Evolutionary conservation across 805 yeast species (phyloP), one percentile per base, ranked within the genome.

Genomic region (Debaryomyces maramus): DNA sequence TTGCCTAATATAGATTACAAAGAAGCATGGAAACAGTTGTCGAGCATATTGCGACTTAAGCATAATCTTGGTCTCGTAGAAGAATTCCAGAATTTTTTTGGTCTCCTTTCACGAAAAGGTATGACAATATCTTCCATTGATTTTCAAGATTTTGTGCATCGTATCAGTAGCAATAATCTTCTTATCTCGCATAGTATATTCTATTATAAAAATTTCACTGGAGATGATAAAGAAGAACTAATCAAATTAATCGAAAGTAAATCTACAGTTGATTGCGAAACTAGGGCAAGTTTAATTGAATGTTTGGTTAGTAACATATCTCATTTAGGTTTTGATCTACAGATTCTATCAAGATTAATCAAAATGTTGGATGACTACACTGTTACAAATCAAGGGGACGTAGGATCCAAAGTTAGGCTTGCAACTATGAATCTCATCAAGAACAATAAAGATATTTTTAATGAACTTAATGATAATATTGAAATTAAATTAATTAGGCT

Each of bases 311-410:
- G 48, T 3, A 41, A 44, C 8, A 24, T 39, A 34, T 49, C 4
- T 32, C 34, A 10, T 23, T 15, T 17, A 7, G 36, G 38, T 2
- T 13, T 49, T 6, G 34, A 29, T 46, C 51, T 7, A 43, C 52
- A 24, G 7, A 26, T 38, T 11, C 19, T 30, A 5, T 11, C 14
- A 3, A 21, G 39, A 1, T 19, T 60, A 21, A 31, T 73, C 1
- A 47, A 45, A 1, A 74, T 78, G 23, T 59, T 91, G 10, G 82
- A 83, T 45, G 97, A 90, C 51, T 88, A 89, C 56, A 78, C 95
- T 0, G 64, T 76, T 2, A 85, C 91, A 0, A 78, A 78, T 19
- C 85, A 87, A 53, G 98, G 98, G 7, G 98, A 90, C 63, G 90
- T 89, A n/a, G 98, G 98, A 2, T 78, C 87, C 34, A 75, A 80